Evolutionary conservation across 805 yeast species (phyloP), one percentile per base, ranked within the genome.

Genomic region (Sugiyamaella chiloensis): DNA sequence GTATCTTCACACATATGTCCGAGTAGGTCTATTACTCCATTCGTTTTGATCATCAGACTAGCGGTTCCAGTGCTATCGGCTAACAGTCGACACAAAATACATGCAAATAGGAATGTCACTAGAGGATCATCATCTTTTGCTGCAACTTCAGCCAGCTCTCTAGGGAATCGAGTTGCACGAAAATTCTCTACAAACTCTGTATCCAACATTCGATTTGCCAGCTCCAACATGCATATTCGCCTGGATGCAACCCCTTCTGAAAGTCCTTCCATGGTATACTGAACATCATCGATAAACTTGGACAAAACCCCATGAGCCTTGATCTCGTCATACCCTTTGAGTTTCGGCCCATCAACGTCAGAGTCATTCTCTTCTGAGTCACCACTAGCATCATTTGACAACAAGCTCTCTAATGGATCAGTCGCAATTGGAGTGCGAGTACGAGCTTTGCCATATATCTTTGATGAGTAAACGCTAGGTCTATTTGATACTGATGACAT

Each of bases 231-330:
- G 30, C 54, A 52, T 11, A 43, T 29, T 26, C 44, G 34, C 37
- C 35, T 39, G 17, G 40, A 26, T 3, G 39, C 14, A 2, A 30
- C 24, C 9, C 40, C 51, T 8, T 42, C 45, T 3, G 40, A 20
- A 2, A 53, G 30, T 4, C 57, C 54, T 2, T 49, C 55, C 43
- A 51, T 40, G 4, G 47, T 41, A 31, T 48, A 51, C 35, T 44
- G 48, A 27, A 53, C 36, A 2, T 46, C 53, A 11, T 44, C 45
- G 1, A 44, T 36, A 24, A 51, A 49, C 8, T 45, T 32, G 14
- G 53, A 21, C 27, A 49, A 42, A 2, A 32, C 44, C n/a, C 57
- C 57, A 17, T 32, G 47, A 9, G 57, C 51, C 2, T 51, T 19
- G n/a, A 53, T 35, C 24, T 53, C 57, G 30, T 53, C 23, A 24